Percentiles rank a stretch among this genome's conserved stretches.
phyloP scores from a whole-genome alignment of 345 rosid genomes.

The Garcia nutans region DNA sequence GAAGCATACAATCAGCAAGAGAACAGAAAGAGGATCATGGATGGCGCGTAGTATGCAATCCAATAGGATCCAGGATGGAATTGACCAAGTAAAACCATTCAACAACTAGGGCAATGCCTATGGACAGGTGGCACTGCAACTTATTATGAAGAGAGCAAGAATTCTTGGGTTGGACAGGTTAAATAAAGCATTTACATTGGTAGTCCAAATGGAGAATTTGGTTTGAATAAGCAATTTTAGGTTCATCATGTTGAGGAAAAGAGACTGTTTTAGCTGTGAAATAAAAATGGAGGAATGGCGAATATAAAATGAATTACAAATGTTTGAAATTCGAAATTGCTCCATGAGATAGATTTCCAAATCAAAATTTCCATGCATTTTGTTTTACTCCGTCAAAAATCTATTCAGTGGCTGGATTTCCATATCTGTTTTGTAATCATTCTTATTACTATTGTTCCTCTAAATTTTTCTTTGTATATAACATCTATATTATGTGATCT shows the following conservation, averaged over 20 bases:
- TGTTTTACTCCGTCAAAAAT: no score
- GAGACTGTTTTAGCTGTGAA: no score
- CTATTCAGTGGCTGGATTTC: no score
- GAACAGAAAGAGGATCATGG: conserved; percentile 19
- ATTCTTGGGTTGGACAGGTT: conserved; percentile 20
- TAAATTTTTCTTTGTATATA: no score
- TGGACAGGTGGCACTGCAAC: not conserved
- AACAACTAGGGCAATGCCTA: conserved; percentile 24
- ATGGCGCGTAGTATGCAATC: conserved; percentile 27
- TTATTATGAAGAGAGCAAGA: not conserved
- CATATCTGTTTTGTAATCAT: no score
- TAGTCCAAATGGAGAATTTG: not conserved
- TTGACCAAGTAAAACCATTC: conserved; percentile 34
- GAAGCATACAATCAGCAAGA: conserved; percentile 15
- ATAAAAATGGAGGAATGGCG: not conserved
- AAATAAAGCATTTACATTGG: not conserved
- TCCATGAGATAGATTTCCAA: not conserved
- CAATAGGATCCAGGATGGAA: conserved; percentile 20
- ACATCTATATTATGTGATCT: no score
- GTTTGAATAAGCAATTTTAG: not conserved
- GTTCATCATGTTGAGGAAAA: not conserved
- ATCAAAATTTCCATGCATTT: no score
- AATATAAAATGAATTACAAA: no score
- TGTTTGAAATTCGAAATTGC: not conserved
- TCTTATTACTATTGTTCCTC: no score